phyloP scores from a whole-genome alignment of 2,329 filamentous ascomycete genomes.

The Verticillium longisporum region DNA sequence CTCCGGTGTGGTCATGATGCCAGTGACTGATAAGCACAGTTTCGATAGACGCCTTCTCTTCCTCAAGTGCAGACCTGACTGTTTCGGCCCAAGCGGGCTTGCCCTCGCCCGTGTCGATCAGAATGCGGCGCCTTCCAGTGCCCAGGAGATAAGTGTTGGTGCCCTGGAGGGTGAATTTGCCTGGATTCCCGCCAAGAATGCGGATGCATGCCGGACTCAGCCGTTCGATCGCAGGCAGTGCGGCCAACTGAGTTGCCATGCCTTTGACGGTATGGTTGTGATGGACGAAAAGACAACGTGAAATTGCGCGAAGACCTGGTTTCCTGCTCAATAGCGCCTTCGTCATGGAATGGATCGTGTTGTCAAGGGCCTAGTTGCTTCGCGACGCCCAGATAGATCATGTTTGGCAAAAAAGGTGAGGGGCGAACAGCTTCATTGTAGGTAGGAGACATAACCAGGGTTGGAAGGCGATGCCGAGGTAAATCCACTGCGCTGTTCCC shows the following conservation, averaged over 20 bases:
- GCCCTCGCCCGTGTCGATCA: conserved; percentile 90
- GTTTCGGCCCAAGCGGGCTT: conserved; percentile 63
- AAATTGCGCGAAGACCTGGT: background rate
- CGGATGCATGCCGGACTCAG: conserved; percentile 74
- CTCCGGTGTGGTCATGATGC: conserved; percentile 81
- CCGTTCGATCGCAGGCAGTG: conserved; percentile 67
- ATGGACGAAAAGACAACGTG: background rate
- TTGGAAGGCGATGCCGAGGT: too few species aligned
- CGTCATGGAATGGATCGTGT: background rate
- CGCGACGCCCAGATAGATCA: background rate
- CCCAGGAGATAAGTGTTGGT: conserved; percentile 96
- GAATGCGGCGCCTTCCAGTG: conserved; percentile 61
- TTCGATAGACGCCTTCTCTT: conserved; percentile 64
- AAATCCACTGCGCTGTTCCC: too few species aligned
- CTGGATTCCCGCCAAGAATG: conserved; percentile 84
- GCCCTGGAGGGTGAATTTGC: conserved; percentile 69
- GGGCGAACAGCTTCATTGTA: background rate
- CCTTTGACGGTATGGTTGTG: conserved; percentile 12
- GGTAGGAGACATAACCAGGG: too few species aligned
- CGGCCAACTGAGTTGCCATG: conserved; percentile 56
- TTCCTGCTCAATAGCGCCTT: background rate
- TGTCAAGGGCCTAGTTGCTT: too few species aligned
- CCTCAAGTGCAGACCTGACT: conserved; percentile 55
- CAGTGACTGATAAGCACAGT: conserved; percentile 79
- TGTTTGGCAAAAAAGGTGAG: background rate